These are phyloP conservation scores for Sutorius australiensis DNA, from an alignment of 768 basidiomycete genomes.

Conservation along the genomic window DNA sequence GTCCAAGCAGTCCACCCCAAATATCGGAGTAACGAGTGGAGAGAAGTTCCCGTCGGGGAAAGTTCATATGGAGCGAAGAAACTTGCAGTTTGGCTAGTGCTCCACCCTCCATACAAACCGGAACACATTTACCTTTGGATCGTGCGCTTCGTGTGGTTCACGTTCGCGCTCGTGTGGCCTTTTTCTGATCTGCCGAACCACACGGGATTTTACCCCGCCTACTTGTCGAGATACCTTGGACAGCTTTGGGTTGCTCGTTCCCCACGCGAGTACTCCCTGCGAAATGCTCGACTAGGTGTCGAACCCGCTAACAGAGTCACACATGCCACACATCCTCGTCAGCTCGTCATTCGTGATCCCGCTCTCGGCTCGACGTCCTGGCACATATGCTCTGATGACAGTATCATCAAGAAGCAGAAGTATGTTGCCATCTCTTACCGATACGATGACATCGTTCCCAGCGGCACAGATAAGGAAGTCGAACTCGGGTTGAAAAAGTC, in stretches of 20 bases:
- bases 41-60: not conserved
- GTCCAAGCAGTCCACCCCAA: constrained; percentile 25
- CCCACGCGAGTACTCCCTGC: constrained; percentile 20
- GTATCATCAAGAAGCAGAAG: constrained; percentile 5
- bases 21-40: not conserved
- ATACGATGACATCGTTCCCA: constrained; percentile 9
- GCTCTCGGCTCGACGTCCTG: not conserved
- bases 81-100: constrained; percentile 19
- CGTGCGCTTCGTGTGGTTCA: constrained; percentile 16
- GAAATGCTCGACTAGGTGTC: not conserved
- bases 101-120: not conserved
- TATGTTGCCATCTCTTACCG: constrained; percentile 23
- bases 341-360: constrained; percentile 14
- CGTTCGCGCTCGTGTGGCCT: constrained; percentile 15
- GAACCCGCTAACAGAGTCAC: constrained; percentile 9
- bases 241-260: constrained; percentile 26
- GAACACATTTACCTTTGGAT: constrained; percentile 8
- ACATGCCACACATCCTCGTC: constrained; percentile 12
- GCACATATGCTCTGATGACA: not conserved
- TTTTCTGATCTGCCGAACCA: not conserved
- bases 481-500: not conserved
- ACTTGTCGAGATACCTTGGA: constrained; percentile 17
- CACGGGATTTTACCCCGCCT: constrained; percentile 13
- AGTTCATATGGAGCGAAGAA: not conserved
- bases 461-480: not conserved